A percentile compares a stretch with the other conserved stretches of the same genome.
Evolutionary conservation across 2,329 filamentous ascomycete genomes (phyloP).

Genomic region (Fusarium cyanostomum): DNA sequence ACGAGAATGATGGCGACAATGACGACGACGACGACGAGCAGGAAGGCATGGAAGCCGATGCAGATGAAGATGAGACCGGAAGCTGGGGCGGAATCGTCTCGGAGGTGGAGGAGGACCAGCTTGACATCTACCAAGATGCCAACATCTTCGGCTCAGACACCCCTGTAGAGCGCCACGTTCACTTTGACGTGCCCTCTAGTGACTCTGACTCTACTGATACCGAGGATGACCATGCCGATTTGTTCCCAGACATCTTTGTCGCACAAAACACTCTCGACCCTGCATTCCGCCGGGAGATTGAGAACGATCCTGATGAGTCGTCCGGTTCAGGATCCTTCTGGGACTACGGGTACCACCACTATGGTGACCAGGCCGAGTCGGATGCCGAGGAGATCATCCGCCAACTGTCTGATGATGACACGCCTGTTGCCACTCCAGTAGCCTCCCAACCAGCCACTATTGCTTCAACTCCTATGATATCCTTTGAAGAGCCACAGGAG

Average conservation of each 20-base stretch:
- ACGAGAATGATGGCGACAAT: constrained; percentile 53
- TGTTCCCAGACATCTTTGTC: constrained; percentile 82
- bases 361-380: constrained; percentile 51
- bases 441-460: constrained; percentile 43
- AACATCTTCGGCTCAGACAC: constrained; percentile 54
- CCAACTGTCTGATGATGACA: constrained; percentile 53
- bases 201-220: constrained; percentile 73
- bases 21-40: constrained; percentile 50
- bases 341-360: constrained; percentile 67
- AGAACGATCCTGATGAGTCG: constrained; percentile 70
- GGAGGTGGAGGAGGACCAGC: constrained; percentile 56
- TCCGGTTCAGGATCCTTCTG: constrained; percentile 69
- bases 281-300: constrained; percentile 76
- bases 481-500: constrained; percentile 52
- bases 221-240: constrained; percentile 68
- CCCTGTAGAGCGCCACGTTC: constrained; percentile 70
- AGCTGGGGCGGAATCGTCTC: constrained; percentile 67
- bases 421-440: constrained; percentile 54
- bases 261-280: constrained; percentile 78
- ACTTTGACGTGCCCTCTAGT: constrained; percentile 74
- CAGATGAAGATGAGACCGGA: constrained; percentile 53
- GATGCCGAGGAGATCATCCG: constrained; percentile 55
- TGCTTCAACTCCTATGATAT: constrained; percentile 40
- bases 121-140: constrained; percentile 54
- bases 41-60: constrained; percentile 52